Conservation (phyloP, 257 asterid genomes). For the Penstemon newberryi region DNA sequence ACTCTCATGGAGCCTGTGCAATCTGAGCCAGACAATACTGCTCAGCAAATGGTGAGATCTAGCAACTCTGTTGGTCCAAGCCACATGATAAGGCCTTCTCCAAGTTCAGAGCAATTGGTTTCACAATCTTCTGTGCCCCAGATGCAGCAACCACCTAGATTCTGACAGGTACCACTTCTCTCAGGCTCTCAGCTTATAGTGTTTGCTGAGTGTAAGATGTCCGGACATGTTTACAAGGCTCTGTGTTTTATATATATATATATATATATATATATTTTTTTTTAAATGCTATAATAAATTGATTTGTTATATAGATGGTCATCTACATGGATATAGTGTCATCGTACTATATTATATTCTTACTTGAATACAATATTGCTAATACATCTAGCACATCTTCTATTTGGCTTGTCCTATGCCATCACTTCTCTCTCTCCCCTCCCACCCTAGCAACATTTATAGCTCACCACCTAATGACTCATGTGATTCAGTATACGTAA, state of each 20-base stretch:
- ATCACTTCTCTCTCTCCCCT: background rate
- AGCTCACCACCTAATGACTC: background rate
- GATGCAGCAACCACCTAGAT: constrained; percentile 69
- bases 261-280: background rate
- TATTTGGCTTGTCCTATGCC: background rate
- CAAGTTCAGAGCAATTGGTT: constrained; percentile 79
- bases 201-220: constrained; percentile 15
- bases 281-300: background rate
- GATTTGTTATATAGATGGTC: background rate
- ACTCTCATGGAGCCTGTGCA: constrained; percentile 58
- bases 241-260: background rate
- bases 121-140: constrained; percentile 65
- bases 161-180: constrained; percentile 46
- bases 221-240: too few species aligned
- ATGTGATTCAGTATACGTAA: background rate
- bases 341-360: background rate
- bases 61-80: constrained; percentile 51
- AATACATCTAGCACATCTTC: background rate
- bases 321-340: background rate
- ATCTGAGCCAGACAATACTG: constrained; percentile 44
- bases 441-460: background rate
- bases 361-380: constrained; percentile 4
- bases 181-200: background rate
- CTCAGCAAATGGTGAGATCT: constrained; percentile 46
- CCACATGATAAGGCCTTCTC: constrained; percentile 62